Conservation (phyloP, 345 rosid genomes). For the Jatropha curcas region DNA sequence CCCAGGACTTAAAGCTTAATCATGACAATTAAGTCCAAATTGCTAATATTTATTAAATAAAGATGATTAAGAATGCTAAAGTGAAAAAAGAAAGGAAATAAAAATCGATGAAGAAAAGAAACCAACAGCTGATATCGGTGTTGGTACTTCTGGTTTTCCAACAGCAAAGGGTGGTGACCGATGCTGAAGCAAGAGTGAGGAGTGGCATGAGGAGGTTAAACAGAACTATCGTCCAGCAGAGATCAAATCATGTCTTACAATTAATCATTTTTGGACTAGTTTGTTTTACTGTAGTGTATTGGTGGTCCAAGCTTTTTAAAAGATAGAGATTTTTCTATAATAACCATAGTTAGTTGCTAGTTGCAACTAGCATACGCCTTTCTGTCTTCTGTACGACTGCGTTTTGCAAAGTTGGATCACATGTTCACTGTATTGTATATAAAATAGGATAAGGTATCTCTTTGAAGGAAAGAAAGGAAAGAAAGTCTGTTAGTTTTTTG, state of each 20-base stretch:
- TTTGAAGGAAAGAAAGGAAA: not conserved
- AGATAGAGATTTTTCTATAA: not conserved
- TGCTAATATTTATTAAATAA: not conserved
- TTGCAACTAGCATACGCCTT: not conserved
- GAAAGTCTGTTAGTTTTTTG: not conserved
- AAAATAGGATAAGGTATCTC: not conserved
- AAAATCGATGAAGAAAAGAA: not conserved
- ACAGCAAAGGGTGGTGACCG: slow-evolving; percentile 23
- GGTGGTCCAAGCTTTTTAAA: slow-evolving; percentile 14
- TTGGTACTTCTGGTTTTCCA: not conserved
- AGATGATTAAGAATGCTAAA: not conserved
- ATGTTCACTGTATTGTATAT: not conserved
- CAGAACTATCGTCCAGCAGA: slow-evolving; percentile 2
- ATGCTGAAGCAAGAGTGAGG: slow-evolving; percentile 21
- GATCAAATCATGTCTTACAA: slow-evolving; percentile 23
- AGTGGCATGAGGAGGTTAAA: slow-evolving; percentile 23
- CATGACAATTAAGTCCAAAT: not conserved
- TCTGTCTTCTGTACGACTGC: not conserved
- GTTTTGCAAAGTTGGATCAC: not conserved
- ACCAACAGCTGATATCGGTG: not conserved
- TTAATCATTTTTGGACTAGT: slow-evolving; percentile 18
- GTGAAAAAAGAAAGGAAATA: not conserved
- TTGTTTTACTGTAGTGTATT: slow-evolving; percentile 20
- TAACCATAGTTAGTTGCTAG: not conserved
- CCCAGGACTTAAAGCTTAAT: not conserved